Evolutionary conservation across 345 rosid genomes (phyloP).

Genomic region (Euphorbia lathyris): DNA sequence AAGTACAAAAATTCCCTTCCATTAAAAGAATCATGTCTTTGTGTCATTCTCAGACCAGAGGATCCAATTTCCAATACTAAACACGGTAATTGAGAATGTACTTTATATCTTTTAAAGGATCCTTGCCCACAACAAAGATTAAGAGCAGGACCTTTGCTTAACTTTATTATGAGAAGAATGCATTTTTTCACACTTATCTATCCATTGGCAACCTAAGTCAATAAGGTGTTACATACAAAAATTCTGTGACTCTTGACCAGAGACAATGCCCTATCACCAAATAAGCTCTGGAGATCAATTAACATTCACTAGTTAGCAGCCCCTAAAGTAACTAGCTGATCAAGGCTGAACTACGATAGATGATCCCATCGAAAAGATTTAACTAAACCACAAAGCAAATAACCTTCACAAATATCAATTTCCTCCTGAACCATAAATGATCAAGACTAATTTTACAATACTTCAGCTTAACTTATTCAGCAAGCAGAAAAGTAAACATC

Average conservation of each 20-base stretch:
- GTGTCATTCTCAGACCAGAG: not conserved
- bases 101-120: too few species aligned
- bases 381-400: not conserved
- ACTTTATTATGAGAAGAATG: not conserved
- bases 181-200: not conserved
- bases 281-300: too few species aligned
- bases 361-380: not conserved
- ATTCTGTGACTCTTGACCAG: too few species aligned
- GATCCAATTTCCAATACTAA: not conserved
- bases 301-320: too few species aligned
- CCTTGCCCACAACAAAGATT: too few species aligned
- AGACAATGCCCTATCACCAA: too few species aligned
- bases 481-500: not conserved
- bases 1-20: not conserved
- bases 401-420: not conserved
- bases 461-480: not conserved
- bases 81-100: not conserved
- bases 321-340: not conserved
- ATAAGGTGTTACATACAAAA: not conserved
- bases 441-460: not conserved
- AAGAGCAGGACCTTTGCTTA: not conserved
- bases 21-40: not conserved
- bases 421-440: conserved; percentile 1
- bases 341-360: not conserved
- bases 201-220: not conserved